Evolutionary conservation across 1,139 yeast species (phyloP), one percentile per base, ranked within the genome.

Genomic region (Blastobotrys persicus): DNA sequence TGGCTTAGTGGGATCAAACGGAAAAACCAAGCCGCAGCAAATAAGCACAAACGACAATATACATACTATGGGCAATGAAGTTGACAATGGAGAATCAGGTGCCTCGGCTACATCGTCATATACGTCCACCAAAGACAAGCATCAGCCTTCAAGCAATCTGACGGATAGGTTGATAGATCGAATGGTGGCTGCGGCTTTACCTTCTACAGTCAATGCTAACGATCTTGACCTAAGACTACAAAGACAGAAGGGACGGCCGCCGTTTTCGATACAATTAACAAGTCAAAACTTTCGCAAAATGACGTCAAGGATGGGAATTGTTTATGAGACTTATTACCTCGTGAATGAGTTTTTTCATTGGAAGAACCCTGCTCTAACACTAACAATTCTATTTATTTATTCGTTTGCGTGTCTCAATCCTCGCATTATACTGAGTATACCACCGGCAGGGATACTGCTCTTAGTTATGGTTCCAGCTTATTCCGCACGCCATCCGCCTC

Each of bases 91-190:
- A 32, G 35, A 32, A 13, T n/a, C 35, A 7, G 35, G 5, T 13
- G 35, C 35, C n/a, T 32, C 28, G 9, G 37, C 17, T 2, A 18
- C 19, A 12, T 12, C 42, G 14, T n/a, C 32, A n/a, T 19, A 13
- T 14, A 17, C 16, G 47, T 32, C 38, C 31, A 42, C 39, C 17
- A 51, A 41, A 23, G 39, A 23, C 5, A 23, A 23, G 28, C 28
- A 23, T 23, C 28, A 23, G 9, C 9, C 28, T 6, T 23, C 28
- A 23, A 23, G 28, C 28, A 23, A 23, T 9, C 9, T 59, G 47
- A 76, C 86, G 0, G 95, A 88, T 59, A 83, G 81, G 53, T 66
- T 88, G 46, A 76, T 87, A 58, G 95, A 87, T 60, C 78, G 80
- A 59, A 71, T 86, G 37, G 71, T 87, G 2, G 72, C 79, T 26